Evolutionary conservation across 352 stramenopile species (phyloP).

Genomic region (Globisporangium paroecandrum): DNA sequence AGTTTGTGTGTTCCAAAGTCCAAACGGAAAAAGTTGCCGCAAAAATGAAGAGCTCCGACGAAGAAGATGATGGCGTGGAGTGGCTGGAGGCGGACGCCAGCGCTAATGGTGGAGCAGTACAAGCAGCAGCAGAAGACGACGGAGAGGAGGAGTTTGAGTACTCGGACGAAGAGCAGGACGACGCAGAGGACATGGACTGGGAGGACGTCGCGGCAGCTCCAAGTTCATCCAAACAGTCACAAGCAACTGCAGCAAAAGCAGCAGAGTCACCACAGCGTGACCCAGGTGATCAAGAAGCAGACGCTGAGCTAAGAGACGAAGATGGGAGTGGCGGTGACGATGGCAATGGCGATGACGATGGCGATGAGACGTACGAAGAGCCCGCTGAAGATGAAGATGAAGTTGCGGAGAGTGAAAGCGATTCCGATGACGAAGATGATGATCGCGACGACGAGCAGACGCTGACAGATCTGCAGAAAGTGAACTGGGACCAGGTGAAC

Average conservation of each 20-base stretch:
- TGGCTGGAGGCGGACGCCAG: background rate
- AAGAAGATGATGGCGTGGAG: slow-evolving; percentile 2
- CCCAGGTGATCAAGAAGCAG: background rate
- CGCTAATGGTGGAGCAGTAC: background rate
- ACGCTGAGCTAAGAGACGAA: background rate
- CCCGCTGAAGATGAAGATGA: slow-evolving; percentile 16
- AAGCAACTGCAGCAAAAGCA: background rate
- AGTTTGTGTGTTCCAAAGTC: background rate
- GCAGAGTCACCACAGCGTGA: background rate
- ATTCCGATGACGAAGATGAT: slow-evolving; percentile 14
- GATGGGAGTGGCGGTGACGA: background rate
- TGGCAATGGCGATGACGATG: background rate
- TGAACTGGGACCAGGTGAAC: slow-evolving; percentile 77
- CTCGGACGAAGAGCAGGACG: slow-evolving; percentile 41
- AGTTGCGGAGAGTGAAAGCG: slow-evolving; percentile 11
- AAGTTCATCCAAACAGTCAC: background rate
- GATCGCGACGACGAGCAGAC: slow-evolving; percentile 11
- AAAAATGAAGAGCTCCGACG: slow-evolving; percentile 1
- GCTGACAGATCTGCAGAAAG: slow-evolving; percentile 30
- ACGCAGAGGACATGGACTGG: slow-evolving; percentile 63
- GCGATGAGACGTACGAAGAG: slow-evolving; percentile 14
- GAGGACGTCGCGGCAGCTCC: slow-evolving; percentile 37
- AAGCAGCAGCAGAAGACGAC: slow-evolving; percentile 17
- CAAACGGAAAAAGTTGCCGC: background rate
- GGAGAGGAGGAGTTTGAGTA: slow-evolving; percentile 56